Evolutionary conservation across 495 filamentous ascomycete genomes (phyloP), one percentile per base, ranked within the genome.

Genomic region (Penicillium paxilli): DNA sequence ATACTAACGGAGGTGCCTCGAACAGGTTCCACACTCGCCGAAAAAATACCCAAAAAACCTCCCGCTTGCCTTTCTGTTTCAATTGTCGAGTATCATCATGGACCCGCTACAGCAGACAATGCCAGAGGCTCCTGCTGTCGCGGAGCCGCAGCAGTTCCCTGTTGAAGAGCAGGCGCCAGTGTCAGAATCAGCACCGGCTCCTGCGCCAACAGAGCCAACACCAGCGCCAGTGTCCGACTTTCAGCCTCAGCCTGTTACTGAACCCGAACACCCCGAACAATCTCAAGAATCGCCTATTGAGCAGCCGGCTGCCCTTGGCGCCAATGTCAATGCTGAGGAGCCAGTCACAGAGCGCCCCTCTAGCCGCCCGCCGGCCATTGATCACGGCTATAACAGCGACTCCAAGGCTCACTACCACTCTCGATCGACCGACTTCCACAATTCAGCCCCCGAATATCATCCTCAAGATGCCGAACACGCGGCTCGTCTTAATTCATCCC

Each of bases 341-440:
- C 59, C 64, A 2, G 58, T 66, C 5, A 61, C 64, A n/a, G 74
- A 79, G 5, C 74, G 74, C 14, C 35, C 58, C 7, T 44, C 59
- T 14, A 58, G 57, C 53, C 59, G 62, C 21, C 44, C 59, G 5
- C 44, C 59, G 5, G 59, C 57, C 41, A 56, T 67, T 46, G 65
- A 70, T 47, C 67, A 69, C 37, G 74, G 70, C 25, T 76, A 75
- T 49, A 74, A 63, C 57, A 76, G 76, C 59, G 77, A 77, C 50
- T 71, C 73, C 20, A 74, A 67, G 40, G 65, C 67, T 20, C 71
- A 80, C 55, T 77, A 76, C 49, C 69, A 71, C 50, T 67, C 72
- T 49, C 76, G 68, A 42, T 64, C 78, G 23, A 58, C 71, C 35
- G 76, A 78, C 30, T 77, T 77, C 51, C 65, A 72, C 48, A 67